phyloP scores from a whole-genome alignment of 805 yeast genomes.

The Cyberlindnera euphorbiiphila region DNA sequence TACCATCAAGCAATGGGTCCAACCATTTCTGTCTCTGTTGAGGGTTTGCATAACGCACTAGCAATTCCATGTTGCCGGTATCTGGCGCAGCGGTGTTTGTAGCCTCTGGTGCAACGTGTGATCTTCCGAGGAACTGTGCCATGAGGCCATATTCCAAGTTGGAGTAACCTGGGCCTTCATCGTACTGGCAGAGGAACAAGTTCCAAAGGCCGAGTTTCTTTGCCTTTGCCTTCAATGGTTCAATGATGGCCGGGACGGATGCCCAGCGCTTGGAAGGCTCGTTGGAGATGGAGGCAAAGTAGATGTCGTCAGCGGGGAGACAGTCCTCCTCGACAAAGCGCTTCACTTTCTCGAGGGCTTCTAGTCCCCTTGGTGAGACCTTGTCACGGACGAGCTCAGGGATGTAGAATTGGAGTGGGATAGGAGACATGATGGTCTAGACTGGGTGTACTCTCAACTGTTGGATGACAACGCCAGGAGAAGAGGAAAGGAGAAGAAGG shows the following conservation, averaged over 20 bases:
- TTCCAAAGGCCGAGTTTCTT: conserved; percentile 55
- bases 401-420: conserved; percentile 27
- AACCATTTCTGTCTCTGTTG: conserved; percentile 47
- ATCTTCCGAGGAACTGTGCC: conserved; percentile 59
- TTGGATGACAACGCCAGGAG: too few species aligned
- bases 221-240: conserved; percentile 51
- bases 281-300: conserved; percentile 35
- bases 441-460: not conserved
- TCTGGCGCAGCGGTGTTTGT: conserved; percentile 62
- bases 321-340: conserved; percentile 54
- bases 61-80: conserved; percentile 52
- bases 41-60: conserved; percentile 37
- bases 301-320: conserved; percentile 50
- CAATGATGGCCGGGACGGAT: conserved; percentile 43
- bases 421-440: conserved; percentile 1
- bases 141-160: conserved; percentile 62
- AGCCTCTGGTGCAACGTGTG: conserved; percentile 52
- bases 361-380: conserved; percentile 33
- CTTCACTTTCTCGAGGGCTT: conserved; percentile 34
- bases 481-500: too few species aligned
- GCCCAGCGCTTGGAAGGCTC: conserved; percentile 46
- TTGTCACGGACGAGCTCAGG: conserved; percentile 35
- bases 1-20: conserved; percentile 49
- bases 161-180: conserved; percentile 51
- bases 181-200: conserved; percentile 43